These are phyloP conservation scores for Parietaria judaica DNA, from an alignment of 306 rosid genomes.

Conservation along the genomic window DNA sequence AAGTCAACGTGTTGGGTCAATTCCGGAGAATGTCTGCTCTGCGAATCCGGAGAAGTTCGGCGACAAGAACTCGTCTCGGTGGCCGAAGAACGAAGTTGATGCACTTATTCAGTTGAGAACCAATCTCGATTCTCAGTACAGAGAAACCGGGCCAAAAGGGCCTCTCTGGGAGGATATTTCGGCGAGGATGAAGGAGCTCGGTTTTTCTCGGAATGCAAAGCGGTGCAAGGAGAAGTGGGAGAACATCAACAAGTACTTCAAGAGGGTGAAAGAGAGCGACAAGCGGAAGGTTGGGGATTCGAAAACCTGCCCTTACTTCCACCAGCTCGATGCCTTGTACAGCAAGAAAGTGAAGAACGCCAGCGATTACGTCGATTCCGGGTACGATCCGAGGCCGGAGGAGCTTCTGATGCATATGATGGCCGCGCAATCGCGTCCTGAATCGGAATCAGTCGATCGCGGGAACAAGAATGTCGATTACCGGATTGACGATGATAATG, in stretches of 20 bases:
- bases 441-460: constrained; percentile 32
- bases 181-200: constrained; percentile 46
- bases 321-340: constrained; percentile 60
- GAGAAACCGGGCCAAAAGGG: constrained; percentile 53
- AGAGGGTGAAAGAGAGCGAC: constrained; percentile 68
- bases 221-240: constrained; percentile 98
- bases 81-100: constrained; percentile 83
- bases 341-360: constrained; percentile 32
- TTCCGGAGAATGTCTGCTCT: background rate
- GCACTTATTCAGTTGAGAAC: constrained; percentile 65
- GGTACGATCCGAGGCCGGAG: constrained; percentile 55
- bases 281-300: constrained; percentile 62
- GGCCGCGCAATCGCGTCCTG: constrained; percentile 35
- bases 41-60: constrained; percentile 27
- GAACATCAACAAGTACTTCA: constrained; percentile 85
- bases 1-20: constrained; percentile 5
- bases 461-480: constrained; percentile 31
- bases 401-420: constrained; percentile 75
- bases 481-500: constrained; percentile 23
- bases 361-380: constrained; percentile 28
- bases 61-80: constrained; percentile 41
- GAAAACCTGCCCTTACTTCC: constrained; percentile 71
- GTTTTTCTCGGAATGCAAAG: constrained; percentile 63
- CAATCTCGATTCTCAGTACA: constrained; percentile 37
- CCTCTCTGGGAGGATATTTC: constrained; percentile 80